A percentile compares a stretch with the other conserved stretches of the same genome.
phyloP scores from a whole-genome alignment of 2,329 filamentous ascomycete species.

The Fusarium continuum region DNA sequence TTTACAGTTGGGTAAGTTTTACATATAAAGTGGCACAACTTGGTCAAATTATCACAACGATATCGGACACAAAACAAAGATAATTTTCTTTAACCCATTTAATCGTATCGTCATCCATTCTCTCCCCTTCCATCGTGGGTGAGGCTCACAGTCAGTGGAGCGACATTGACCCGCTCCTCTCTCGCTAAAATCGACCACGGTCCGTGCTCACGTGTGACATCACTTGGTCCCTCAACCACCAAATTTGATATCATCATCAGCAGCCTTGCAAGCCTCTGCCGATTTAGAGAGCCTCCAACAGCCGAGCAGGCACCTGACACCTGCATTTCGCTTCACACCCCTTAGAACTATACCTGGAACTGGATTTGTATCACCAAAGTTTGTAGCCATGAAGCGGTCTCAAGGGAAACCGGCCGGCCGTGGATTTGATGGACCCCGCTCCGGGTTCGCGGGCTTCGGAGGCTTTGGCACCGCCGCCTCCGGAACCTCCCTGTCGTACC shows the following conservation, averaged over 20 bases:
- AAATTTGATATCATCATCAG: conserved; percentile 39
- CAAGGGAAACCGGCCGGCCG: conserved; percentile 42
- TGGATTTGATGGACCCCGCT: conserved; percentile 40
- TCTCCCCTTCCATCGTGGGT: background rate
- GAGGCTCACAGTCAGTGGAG: conserved; percentile 18
- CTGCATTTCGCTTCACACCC: conserved; percentile 2
- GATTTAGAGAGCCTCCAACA: conserved; percentile 16
- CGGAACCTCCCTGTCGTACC: conserved; percentile 76
- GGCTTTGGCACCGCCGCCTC: conserved; percentile 51
- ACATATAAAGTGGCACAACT: too few relatives aligned
- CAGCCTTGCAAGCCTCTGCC: conserved; percentile 23
- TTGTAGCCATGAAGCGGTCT: conserved; percentile 43
- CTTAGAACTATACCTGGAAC: background rate
- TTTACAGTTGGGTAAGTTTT: too few relatives aligned
- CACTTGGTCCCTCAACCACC: conserved; percentile 38
- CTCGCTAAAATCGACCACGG: conserved; percentile 16
- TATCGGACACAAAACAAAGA: background rate
- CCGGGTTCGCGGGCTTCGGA: conserved; percentile 40
- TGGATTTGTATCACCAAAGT: background rate
- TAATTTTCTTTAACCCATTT: background rate
- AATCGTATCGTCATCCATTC: background rate
- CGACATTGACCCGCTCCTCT: conserved; percentile 10
- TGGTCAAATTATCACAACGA: too few relatives aligned
- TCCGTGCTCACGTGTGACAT: conserved; percentile 44
- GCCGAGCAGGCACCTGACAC: conserved; percentile 21